Conservation (phyloP, 2,329 filamentous ascomycete species). For the Aspergillus luchuensis region DNA sequence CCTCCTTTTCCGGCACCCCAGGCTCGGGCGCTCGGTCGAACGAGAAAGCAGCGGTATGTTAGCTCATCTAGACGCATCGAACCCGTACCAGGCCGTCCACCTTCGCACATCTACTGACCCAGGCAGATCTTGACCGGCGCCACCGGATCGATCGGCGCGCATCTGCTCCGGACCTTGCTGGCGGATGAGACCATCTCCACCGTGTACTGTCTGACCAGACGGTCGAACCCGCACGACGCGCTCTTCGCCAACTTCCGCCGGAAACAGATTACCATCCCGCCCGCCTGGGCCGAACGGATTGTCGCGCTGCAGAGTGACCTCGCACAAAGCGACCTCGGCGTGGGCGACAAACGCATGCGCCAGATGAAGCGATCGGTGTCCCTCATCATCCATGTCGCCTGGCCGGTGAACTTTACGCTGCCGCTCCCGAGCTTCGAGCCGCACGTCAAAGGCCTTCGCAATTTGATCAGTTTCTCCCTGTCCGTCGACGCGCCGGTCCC, state of each 20-base stretch:
- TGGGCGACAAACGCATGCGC: slow-evolving; percentile 46
- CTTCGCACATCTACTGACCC: no score
- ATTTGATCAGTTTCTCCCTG: slow-evolving; percentile 45
- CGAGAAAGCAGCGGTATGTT: no score
- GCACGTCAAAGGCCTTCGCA: slow-evolving; percentile 52
- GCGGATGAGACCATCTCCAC: slow-evolving; percentile 24
- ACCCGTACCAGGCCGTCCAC: no score
- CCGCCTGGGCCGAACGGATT: slow-evolving; percentile 39
- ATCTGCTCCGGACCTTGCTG: slow-evolving; percentile 56
- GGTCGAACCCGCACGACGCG: slow-evolving; percentile 44
- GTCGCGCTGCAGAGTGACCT: slow-evolving; percentile 53
- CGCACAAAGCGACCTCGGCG: slow-evolving; percentile 50
- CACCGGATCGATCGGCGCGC: slow-evolving; percentile 66
- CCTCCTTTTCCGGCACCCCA: no score
- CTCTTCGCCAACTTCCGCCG: slow-evolving; percentile 49
- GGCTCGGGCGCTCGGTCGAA: no score
- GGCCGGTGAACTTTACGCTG: slow-evolving; percentile 66
- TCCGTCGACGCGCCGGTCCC: slow-evolving; percentile 28
- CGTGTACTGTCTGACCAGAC: slow-evolving; percentile 60
- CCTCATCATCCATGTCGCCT: slow-evolving; percentile 63
- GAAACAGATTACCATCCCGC: slow-evolving; percentile 17
- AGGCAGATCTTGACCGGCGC: slow-evolving; percentile 52
- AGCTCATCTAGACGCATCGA: no score
- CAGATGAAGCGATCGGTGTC: slow-evolving; percentile 47
- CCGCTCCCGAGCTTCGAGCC: slow-evolving; percentile 57